phyloP scores from a whole-genome alignment of 2,329 filamentous ascomycete species.

The Lojkania enalia region DNA sequence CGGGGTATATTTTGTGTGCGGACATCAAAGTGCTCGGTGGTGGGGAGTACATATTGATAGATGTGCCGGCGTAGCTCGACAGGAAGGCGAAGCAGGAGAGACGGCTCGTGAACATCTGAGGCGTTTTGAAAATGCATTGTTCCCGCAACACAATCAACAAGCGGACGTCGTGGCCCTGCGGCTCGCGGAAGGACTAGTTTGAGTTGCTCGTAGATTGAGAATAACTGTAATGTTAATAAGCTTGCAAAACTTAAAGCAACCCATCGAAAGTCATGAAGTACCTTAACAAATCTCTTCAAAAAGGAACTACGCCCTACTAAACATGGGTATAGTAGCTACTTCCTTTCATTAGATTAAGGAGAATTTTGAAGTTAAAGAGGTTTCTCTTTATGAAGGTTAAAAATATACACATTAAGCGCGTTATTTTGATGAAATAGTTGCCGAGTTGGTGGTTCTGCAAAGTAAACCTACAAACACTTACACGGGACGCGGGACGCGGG shows the following conservation, averaged over 20 bases:
- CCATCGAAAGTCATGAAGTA: too few relatives aligned
- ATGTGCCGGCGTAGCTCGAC: conserved; percentile 51
- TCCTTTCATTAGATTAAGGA: too few relatives aligned
- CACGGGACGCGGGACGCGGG: too few relatives aligned
- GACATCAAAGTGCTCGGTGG: conserved; percentile 37
- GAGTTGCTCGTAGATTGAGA: neutral
- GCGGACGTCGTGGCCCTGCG: neutral
- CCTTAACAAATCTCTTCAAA: too few relatives aligned
- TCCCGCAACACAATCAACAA: conserved; percentile 2
- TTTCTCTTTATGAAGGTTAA: too few relatives aligned
- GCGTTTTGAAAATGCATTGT: conserved; percentile 18
- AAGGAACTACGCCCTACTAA: too few relatives aligned
- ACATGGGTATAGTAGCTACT: too few relatives aligned
- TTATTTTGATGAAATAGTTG: too few relatives aligned
- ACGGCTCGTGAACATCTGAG: conserved; percentile 25
- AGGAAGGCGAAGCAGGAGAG: conserved; percentile 45
- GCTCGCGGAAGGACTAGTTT: neutral
- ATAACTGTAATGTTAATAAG: neutral
- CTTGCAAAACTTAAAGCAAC: neutral
- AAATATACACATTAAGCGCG: too few relatives aligned
- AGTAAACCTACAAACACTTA: too few relatives aligned
- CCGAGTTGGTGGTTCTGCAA: too few relatives aligned
- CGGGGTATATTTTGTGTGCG: conserved; percentile 21
- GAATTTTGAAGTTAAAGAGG: too few relatives aligned
- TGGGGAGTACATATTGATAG: conserved; percentile 48